phyloP scores from a whole-genome alignment of 345 rosid species.

The Streptanthus diversifolius region DNA sequence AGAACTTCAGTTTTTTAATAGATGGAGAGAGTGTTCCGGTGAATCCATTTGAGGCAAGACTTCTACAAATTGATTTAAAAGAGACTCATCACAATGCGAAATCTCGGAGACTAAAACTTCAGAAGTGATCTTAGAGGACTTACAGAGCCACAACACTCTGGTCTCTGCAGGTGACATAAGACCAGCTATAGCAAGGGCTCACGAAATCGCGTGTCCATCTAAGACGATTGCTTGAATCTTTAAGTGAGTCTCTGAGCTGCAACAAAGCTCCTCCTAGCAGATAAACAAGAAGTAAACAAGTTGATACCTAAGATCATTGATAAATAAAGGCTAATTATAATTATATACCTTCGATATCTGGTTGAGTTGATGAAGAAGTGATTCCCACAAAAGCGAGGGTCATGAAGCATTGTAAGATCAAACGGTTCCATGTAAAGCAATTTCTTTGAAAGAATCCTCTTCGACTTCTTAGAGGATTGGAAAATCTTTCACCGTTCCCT shows the following conservation, averaged over 20 bases:
- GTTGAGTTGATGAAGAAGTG: slow-evolving; percentile 45
- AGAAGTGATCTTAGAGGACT: slow-evolving; percentile 30
- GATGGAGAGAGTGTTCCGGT: slow-evolving; percentile 75
- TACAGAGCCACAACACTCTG: slow-evolving; percentile 70
- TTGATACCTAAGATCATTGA: not conserved
- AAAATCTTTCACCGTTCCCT: slow-evolving; percentile 9
- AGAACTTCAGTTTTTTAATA: slow-evolving; percentile 61
- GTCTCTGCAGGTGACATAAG: slow-evolving; percentile 64
- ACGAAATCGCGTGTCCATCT: slow-evolving; percentile 59
- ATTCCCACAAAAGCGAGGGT: slow-evolving; percentile 36
- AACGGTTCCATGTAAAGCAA: slow-evolving; percentile 28
- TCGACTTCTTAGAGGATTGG: slow-evolving; percentile 14
- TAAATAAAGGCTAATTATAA: not conserved
- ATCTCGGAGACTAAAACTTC: not conserved
- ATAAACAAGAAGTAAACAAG: not conserved
- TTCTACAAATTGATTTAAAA: slow-evolving; percentile 43
- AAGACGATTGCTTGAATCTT: slow-evolving; percentile 46
- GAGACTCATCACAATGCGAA: not conserved
- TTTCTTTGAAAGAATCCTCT: slow-evolving; percentile 24
- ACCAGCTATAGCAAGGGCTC: slow-evolving; percentile 94
- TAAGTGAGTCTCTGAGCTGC: slow-evolving; percentile 50
- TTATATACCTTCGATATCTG: slow-evolving; percentile 68
- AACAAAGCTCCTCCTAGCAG: slow-evolving; percentile 67
- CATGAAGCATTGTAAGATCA: slow-evolving; percentile 39
- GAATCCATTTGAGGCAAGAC: slow-evolving; percentile 66